Percentiles rank a stretch among this genome's conserved stretches.
Evolutionary conservation across 495 filamentous ascomycete genomes (phyloP).

Genomic region (Podospora tetraspora): DNA sequence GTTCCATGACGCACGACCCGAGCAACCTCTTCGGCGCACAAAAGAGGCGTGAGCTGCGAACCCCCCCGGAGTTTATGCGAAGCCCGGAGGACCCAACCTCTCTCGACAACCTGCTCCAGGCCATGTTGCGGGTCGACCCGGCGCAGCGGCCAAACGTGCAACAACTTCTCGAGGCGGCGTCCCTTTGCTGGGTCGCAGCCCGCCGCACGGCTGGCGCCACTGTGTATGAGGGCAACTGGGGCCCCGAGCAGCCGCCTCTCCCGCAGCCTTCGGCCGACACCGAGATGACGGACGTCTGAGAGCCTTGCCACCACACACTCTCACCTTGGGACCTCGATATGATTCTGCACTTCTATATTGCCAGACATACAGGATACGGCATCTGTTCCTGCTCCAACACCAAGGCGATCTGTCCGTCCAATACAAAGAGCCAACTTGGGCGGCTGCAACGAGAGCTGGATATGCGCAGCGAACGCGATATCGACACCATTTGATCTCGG

Average conservation of each 20-base stretch:
- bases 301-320: conserved; percentile 5
- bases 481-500: conserved; percentile 29
- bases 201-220: conserved; percentile 80
- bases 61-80: conserved; percentile 83
- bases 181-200: conserved; percentile 67
- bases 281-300: conserved; percentile 46
- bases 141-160: conserved; percentile 65
- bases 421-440: conserved; percentile 23
- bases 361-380: conserved; percentile 34
- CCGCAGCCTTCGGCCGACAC: conserved; percentile 33
- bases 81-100: conserved; percentile 62
- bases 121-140: conserved; percentile 80
- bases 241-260: conserved; percentile 46
- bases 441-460: conserved; percentile 28
- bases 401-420: conserved; percentile 29
- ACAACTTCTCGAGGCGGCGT: conserved; percentile 61
- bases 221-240: conserved; percentile 93
- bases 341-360: conserved; percentile 26
- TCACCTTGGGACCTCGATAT: conserved; percentile 19
- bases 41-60: conserved; percentile 59
- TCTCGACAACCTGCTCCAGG: conserved; percentile 75
- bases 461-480: conserved; percentile 29
- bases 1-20: conserved; percentile 25
- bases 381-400: conserved; percentile 23
- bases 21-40: conserved; percentile 45